Conservation (phyloP, 331 rosid species). For the Rhamnella rubrinervis region DNA sequence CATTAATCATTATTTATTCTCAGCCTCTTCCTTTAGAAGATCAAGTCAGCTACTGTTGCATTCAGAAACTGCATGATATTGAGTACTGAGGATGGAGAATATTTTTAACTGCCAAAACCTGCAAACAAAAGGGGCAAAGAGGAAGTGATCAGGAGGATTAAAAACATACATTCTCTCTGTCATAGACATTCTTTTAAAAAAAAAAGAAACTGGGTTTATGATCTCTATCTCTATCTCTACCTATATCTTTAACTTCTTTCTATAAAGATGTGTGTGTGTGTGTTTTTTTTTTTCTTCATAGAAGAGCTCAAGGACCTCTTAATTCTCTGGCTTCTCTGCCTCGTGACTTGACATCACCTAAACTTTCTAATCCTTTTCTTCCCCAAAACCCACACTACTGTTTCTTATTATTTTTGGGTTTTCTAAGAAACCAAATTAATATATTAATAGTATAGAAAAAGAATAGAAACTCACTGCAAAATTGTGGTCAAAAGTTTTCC, state of each 20-base stretch:
- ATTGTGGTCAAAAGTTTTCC: conserved; percentile 58
- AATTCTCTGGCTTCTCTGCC: conserved; percentile 24
- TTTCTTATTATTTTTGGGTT: conserved; percentile 30
- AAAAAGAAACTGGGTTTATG: conserved; percentile 36
- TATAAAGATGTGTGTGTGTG: conserved; percentile 37
- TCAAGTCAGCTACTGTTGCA: neutral
- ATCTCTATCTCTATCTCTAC: neutral
- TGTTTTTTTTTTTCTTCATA: neutral
- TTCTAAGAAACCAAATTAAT: conserved; percentile 27
- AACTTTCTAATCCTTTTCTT: conserved; percentile 27
- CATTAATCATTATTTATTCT: neutral
- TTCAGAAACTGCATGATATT: conserved; percentile 2
- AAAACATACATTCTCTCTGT: conserved; percentile 26
- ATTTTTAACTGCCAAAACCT: conserved; percentile 30
- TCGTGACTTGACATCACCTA: conserved; percentile 68
- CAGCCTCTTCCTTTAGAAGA: neutral
- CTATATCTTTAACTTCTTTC: conserved; percentile 58
- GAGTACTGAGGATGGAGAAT: neutral
- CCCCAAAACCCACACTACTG: conserved; percentile 30
- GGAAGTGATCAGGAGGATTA: conserved; percentile 20
- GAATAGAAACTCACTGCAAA: conserved; percentile 17
- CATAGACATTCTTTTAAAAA: neutral
- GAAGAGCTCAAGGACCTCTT: conserved; percentile 34
- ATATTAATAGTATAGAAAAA: neutral
- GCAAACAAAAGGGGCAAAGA: conserved; percentile 41